Percentiles rank a stretch among this genome's conserved stretches.
These are phyloP conservation scores for Leccinum brunneo-olivaceum DNA, from an alignment of 1,284 basidiomycete species.

Conservation along the genomic window DNA sequence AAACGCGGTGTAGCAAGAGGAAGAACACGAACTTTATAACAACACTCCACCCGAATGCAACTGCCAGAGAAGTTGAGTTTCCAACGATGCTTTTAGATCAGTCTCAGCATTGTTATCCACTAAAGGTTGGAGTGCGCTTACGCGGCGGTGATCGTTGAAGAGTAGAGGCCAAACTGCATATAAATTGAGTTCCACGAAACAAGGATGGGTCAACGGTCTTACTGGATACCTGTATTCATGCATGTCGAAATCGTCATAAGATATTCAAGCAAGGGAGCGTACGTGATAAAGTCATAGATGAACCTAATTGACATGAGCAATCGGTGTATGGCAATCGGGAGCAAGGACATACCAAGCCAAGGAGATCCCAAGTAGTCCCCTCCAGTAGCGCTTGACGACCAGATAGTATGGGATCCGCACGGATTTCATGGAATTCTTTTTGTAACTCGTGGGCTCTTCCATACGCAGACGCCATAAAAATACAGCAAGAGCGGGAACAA, in stretches of 20 bases:
- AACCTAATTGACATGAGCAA: constrained; percentile 43
- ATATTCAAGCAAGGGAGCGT: constrained; percentile 24
- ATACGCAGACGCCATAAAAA: constrained; percentile 85
- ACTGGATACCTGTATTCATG: constrained; percentile 48
- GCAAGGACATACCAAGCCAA: constrained; percentile 50
- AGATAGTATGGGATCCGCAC: constrained; percentile 73
- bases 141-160: constrained; percentile 71
- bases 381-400: constrained; percentile 78
- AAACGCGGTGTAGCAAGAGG: background rate
- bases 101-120: background rate
- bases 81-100: constrained; percentile 50
- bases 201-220: constrained; percentile 21
- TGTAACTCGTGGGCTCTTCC: constrained; percentile 71
- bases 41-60: constrained; percentile 72
- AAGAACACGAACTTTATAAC: constrained; percentile 60
- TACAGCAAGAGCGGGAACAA: constrained; percentile 74
- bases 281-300: constrained; percentile 79
- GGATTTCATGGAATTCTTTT: constrained; percentile 70
- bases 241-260: constrained; percentile 1
- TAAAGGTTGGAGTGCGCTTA: constrained; percentile 26
- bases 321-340: background rate
- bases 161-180: constrained; percentile 74
- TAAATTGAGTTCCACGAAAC: background rate
- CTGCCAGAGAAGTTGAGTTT: constrained; percentile 38
- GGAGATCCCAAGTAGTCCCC: constrained; percentile 61